Evolutionary conservation across 768 basidiomycete species (phyloP), one percentile per base, ranked within the genome.

Genomic region (Suillus subalutaceus): DNA sequence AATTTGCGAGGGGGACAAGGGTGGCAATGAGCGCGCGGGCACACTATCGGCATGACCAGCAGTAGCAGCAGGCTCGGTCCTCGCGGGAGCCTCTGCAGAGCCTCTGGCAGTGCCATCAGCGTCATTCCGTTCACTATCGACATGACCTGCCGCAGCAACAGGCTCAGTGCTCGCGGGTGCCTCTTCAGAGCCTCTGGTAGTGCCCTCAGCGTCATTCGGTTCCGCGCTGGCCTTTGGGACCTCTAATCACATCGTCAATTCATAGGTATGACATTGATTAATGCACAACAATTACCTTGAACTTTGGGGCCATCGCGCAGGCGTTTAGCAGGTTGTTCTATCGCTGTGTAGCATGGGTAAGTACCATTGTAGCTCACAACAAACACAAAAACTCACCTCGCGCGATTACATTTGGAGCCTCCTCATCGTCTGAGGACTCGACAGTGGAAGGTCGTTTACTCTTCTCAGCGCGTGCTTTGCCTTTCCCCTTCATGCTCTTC

Each of bases 41-140:
- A 50, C 48, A 50, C 48, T 50, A 23, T 50, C 13, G 23, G 23
- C 48, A 50, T 50, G 48, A 50, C 48, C 48, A 50, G 23, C 48
- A 6, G 48, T 3, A 50, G 44, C 44, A 46, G 44, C 44, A 46
- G 44, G 44, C 44, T 46, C 1, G 9, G 48, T 50, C 13, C 48
- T 23, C 2, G 23, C 4, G 4, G n/a, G 46, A 4, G n/a, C 46
- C 46, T 48, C 46, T 48, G 1, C 46, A 48, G 46, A 12, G 46
- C 20, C 46, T 48, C n/a, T 48, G 46, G 46, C 46, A 48, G n/a
- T 48, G 46, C n/a, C n/a, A 48, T n/a, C 46, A 46, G 44, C 46
- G 4, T 48, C 46, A 48, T 48, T 48, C 9, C 0, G 46, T 6
- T 50, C 10, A 50, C 48, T 6, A 50, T 48, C 0, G 12, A 4